Base-by-base conservation (phyloP, 768 basidiomycete genomes). In the Hydnum rufescens region DNA sequence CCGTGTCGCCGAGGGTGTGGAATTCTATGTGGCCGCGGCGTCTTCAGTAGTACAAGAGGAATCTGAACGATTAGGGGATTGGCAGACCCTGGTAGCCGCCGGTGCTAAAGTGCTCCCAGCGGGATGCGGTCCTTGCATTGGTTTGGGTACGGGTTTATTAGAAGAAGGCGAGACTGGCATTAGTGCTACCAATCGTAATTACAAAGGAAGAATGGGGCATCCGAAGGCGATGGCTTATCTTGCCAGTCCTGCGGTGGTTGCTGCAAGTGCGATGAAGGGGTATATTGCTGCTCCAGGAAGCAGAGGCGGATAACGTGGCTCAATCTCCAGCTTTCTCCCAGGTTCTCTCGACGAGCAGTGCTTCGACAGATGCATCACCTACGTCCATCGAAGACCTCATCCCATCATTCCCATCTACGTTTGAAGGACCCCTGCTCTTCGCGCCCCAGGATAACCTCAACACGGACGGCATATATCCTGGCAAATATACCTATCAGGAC, bases 401-500 rank as follows among this genome's bases (percentile, higher is more conserved):
- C 30, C 70, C 77, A 3, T 80, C 80, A 1, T 97, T 99, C 73
- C 95, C 95, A 0, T 63, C 74, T 18, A 66, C 69, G 26, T 95
- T 99, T 66, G 65, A 74, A 0, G 95, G 95, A 1, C 78, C 80
- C 0, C 67, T 97, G n/a, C 67, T 97, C 39, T 99, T 96, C 60
- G 75, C 79, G 0, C 95, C 95, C 0, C 90, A 96, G 61, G 95
- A 99, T 65, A 99, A 99, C 62, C 66, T 99, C 55, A 97, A 92
- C 64, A 99, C 95, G 1, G 95, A 99, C 61, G 95, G 85, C 1
- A 88, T 99, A 60, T 99, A 99, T 68, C 95, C 95, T 0, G 93
- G 93, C 19, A 97, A 95, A 66, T 97, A 95, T 66, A 99, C 93
- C 4, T 99, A 99, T 66, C 90, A 95, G 66, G 95, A 99, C 64